These are phyloP conservation scores for Zymoseptoria ardabiliae DNA, from an alignment of 2,329 filamentous ascomycete species.

Conservation along the genomic window DNA sequence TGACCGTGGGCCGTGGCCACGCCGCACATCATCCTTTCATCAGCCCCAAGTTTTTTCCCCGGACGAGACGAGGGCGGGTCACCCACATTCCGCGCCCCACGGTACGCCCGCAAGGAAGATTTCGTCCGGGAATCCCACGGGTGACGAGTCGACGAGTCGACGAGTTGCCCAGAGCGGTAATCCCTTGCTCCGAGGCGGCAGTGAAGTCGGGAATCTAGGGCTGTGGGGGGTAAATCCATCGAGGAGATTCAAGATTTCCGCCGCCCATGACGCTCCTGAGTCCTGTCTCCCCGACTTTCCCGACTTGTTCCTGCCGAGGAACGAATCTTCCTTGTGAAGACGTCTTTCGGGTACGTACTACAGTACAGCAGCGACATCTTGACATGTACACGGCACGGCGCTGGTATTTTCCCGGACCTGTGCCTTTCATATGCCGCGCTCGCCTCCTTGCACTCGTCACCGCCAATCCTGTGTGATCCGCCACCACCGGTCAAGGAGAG, in stretches of 20 bases:
- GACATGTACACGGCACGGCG: neutral
- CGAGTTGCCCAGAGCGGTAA: neutral
- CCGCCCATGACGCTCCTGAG: neutral
- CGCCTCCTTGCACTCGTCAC: neutral
- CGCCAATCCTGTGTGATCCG: neutral
- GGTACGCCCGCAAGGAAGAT: neutral
- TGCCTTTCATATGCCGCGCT: neutral
- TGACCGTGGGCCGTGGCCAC: neutral
- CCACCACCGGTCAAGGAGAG: neutral
- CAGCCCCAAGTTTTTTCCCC: neutral
- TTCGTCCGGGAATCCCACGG: neutral
- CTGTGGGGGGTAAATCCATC: neutral
- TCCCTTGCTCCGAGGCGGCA: neutral
- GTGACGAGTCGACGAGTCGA: neutral
- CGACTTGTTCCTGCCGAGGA: neutral
- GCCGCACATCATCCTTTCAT: neutral
- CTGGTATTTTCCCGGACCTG: neutral
- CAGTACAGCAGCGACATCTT: neutral
- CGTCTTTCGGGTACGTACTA: neutral
- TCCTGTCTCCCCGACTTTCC: neutral
- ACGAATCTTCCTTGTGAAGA: neutral
- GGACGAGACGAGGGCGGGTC: neutral
- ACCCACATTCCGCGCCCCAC: neutral
- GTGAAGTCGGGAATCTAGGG: neutral
- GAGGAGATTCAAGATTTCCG: neutral